phyloP scores from a whole-genome alignment of 1,284 basidiomycete species.

The Trametes sp. region DNA sequence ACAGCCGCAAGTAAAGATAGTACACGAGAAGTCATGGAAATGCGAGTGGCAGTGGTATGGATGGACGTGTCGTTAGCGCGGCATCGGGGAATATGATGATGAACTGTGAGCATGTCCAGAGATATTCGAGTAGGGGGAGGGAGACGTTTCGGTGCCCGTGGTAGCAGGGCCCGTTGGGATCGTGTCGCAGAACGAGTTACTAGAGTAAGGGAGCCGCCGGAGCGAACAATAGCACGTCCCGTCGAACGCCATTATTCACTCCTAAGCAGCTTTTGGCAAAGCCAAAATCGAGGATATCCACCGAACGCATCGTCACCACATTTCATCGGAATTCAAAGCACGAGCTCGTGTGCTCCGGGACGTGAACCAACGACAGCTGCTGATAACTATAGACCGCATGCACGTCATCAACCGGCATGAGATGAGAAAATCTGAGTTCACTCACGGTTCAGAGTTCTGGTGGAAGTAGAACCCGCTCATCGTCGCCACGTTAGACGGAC shows the following conservation, averaged over 20 bases:
- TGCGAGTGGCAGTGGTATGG: conserved; percentile 32
- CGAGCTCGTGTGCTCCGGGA: conserved; percentile 47
- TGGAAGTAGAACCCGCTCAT: conserved; percentile 96
- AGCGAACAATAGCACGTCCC: neutral
- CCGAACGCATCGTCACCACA: conserved; percentile 17
- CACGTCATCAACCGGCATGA: neutral
- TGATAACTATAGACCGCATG: conserved; percentile 46
- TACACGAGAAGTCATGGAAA: conserved; percentile 27
- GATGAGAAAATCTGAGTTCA: conserved; percentile 16
- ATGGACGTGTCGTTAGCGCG: conserved; percentile 29
- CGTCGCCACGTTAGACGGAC: conserved; percentile 55
- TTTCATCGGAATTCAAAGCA: conserved; percentile 53
- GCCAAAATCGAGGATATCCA: conserved; percentile 4
- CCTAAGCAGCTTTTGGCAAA: conserved; percentile 27
- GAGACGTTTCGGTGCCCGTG: neutral
- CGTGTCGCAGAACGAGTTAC: conserved; percentile 17
- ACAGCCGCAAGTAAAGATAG: conserved; percentile 24
- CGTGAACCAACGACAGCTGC: conserved; percentile 50
- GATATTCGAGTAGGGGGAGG: conserved; percentile 11
- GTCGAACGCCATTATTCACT: conserved; percentile 7
- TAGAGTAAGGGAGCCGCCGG: neutral
- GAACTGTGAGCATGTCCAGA: conserved; percentile 27
- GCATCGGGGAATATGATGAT: conserved; percentile 19
- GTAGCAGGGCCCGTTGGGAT: neutral
- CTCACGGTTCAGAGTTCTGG: conserved; percentile 46